Evolutionary conservation across 768 basidiomycete species (phyloP), one percentile per base, ranked within the genome.

Genomic region (Amanita jacksonii): DNA sequence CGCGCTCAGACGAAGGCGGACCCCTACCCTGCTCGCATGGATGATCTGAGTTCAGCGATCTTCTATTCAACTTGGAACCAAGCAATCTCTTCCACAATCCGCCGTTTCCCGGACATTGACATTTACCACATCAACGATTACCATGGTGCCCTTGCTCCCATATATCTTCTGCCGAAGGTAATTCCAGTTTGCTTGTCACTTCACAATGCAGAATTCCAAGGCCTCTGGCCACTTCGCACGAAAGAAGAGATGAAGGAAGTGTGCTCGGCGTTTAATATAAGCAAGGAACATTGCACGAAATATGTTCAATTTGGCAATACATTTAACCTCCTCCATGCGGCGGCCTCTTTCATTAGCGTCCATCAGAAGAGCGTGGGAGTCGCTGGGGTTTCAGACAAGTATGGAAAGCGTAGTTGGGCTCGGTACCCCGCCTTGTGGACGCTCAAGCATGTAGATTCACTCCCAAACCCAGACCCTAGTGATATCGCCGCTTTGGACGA

Each of bases 1-100:
- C 84, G 92, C 36, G 90, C 92, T 2, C 92, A 96, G 63, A 93
- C 92, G 12, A 96, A 94, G 63, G 72, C 92, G 0, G 92, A 96
- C 55, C 92, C 92, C 2, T 96, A 96, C 60, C 92, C 92, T 23
- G 85, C 89, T 55, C 87, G 92, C 54, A 96, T 96, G 92, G 92
- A 96, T 57, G 92, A 96, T 60, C 72, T 96, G 50, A 86, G 85
- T 52, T 94, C 92, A 8, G 92, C 92, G 32, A 94, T 94, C 57
- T 96, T 94, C 72, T 96, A 96, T 61, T 94, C 92, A 38, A 92
- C 92, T 13, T 96, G 92, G 92, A 96, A 96, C 56, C 92, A 96
- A 63, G 89, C 91, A 34, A 91, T 96, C 51, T 90, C 91, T 13
- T 82, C 89, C 35, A 87, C 90, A 24, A 85, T 96, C 51, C 82